phyloP scores from a whole-genome alignment of 2,329 filamentous ascomycete genomes.

The Domatiomyces catenatus region DNA sequence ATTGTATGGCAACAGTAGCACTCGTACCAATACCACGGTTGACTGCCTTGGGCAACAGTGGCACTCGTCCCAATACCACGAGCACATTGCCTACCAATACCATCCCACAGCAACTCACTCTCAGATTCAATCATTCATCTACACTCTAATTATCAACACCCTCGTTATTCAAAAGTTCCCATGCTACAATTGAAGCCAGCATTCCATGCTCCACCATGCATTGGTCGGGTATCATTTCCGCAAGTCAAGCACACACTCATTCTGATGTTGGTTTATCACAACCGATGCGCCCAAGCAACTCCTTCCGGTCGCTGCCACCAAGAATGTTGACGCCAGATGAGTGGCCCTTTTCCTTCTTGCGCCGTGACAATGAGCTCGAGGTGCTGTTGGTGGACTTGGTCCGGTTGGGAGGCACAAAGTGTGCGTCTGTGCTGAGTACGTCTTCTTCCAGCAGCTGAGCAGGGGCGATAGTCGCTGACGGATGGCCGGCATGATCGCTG shows the following conservation, averaged over 20 bases:
- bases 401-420: constrained; percentile 7
- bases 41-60: too few relatives aligned
- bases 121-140: background rate
- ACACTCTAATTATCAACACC: background rate
- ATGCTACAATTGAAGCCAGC: background rate
- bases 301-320: constrained; percentile 17
- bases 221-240: background rate
- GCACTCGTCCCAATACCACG: too few relatives aligned
- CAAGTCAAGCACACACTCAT: background rate
- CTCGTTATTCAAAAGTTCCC: background rate
- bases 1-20: too few relatives aligned
- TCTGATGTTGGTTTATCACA: constrained; percentile 18
- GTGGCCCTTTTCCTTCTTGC: constrained; percentile 12
- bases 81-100: too few relatives aligned
- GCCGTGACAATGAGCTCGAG: background rate
- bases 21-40: too few relatives aligned
- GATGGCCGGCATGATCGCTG: background rate
- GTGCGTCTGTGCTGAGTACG: constrained; percentile 10
- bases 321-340: constrained; percentile 15
- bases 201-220: background rate
- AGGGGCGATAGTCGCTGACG: background rate
- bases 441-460: constrained; percentile 12
- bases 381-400: constrained; percentile 5
- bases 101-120: background rate
- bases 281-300: constrained; percentile 21